Evolutionary conservation across 2,329 filamentous ascomycete genomes (phyloP), one percentile per base, ranked within the genome.

Genomic region (Verticillium zaregamsianum): DNA sequence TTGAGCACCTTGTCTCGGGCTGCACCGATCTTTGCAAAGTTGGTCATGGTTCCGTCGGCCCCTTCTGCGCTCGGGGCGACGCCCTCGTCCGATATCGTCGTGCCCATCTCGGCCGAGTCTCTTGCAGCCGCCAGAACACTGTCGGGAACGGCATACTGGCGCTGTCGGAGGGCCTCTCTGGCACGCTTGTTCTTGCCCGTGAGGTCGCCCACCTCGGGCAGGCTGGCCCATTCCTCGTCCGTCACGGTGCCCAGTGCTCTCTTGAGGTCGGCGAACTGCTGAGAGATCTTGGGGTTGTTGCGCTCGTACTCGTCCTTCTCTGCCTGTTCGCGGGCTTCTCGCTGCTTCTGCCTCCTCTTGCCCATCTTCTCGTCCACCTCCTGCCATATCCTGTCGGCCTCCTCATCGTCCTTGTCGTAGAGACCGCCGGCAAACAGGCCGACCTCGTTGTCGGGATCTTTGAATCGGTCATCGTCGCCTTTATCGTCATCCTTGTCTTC

Each of bases 301-400:
- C 90, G 88, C 80, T 99, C 94, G 83, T 97, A 96, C 71, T 98
- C 93, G 73, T 97, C 92, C 75, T 85, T 87, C 81, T 99, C 94
- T 79, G 91, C 86, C 74, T 90, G 82, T 77, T 99, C 95, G 75
- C 95, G 92, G 73, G 89, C 90, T 90, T 99, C 95, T 86, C 95
- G 96, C 86, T 94, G 88, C 68, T 85, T 85, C 80, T 90, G 96
- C 66, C 95, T 84, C 68, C 95, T 86, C 77, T 86, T 91, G 67
- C 96, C 93, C 94, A 99, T 98, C 78, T 91, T 94, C 80, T 97
- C 95, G 71, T 99, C 95, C 66, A 99, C 91, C 72, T 92, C 90
- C 71, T 93, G 90, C 80, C 96, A 99, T 71, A 99, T 97, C 70
- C 91, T 85, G 77, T 99, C 95, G 54, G 95, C 95, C 76, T 99